Evolutionary conservation across 441 rosid genomes (phyloP).

Genomic region (Breynia disticha): DNA sequence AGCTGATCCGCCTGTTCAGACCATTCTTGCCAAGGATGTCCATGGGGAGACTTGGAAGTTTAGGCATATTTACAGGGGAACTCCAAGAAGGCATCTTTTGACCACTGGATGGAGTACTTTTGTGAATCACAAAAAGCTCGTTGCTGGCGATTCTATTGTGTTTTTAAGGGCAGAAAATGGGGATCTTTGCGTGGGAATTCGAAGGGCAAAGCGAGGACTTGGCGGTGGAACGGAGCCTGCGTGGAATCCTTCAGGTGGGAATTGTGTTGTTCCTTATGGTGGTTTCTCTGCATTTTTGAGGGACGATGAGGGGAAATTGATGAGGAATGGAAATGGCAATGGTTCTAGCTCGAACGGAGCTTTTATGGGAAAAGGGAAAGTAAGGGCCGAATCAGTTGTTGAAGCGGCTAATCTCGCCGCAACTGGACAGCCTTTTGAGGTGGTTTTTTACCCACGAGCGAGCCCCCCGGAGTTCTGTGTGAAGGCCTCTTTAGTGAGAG

Average conservation of each 20-base stretch:
- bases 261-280: constrained; percentile 67
- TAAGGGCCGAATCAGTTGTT: constrained; percentile 49
- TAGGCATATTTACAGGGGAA: constrained; percentile 92
- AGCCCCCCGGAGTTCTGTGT: constrained; percentile 87
- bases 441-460: constrained; percentile 80
- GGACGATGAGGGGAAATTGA: constrained; percentile 66
- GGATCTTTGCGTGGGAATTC: constrained; percentile 83
- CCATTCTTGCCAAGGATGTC: constrained; percentile 78
- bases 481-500: constrained; percentile 51
- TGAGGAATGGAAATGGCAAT: constrained; percentile 54
- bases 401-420: constrained; percentile 64
- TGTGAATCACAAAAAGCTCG: constrained; percentile 90
- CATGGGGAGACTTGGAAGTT: constrained; percentile 93
- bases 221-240: constrained; percentile 48
- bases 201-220: constrained; percentile 31
- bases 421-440: constrained; percentile 64
- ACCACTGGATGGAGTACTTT: constrained; percentile 98
- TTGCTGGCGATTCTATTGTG: constrained; percentile 95
- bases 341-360: constrained; percentile 22
- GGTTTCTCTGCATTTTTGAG: constrained; percentile 67
- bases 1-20: constrained; percentile 96
- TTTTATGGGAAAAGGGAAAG: constrained; percentile 41
- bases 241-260: constrained; percentile 88
- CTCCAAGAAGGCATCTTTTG: constrained; percentile 91
- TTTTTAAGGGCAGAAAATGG: constrained; percentile 78